Base-by-base conservation (phyloP, 768 basidiomycete species). In the Pleurotus pulmonarius region DNA sequence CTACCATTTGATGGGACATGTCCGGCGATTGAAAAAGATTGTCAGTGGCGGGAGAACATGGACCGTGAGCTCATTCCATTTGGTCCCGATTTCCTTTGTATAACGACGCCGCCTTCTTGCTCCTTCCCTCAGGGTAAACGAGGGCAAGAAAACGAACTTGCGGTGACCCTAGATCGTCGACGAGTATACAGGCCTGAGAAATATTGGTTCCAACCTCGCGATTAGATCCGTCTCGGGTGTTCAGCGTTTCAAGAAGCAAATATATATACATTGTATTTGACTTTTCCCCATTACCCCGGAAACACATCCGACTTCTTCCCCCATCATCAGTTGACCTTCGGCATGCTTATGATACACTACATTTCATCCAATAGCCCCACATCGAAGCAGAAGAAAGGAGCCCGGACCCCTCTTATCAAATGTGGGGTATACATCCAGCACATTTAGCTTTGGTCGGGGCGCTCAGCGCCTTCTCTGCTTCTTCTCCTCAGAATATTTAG, bases 31-130 rank as follows among this genome's bases (percentile, higher is more conserved):
- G 45, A 69, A 66, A 44, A 79, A 72, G 54, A 69, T 87, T 43
- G 70, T 83, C 11, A 77, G 75, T 16, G 78, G 76, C 56, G 73
- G 75, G 15, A 71, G 83, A 39, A 64, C 79, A 9, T 87, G 85
- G 84, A 80, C 71, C 60, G 85, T 84, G 59, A 29, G 49, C 15
- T 25, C 22, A 49, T 8, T 8, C 29, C 29, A 34, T 11, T 3
- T 11, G 9, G 8, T 34, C 11, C 29, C 11, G 26, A 2, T 34
- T 34, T 9, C 9, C 8, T 34, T 34, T 34, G 29, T 34, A 11
- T 34, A 34, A 34, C 29, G 9, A 3, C 29, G 11, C 8, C 29
- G 9, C 29, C 9, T 34, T 34, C 29, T 34, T 34, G 3, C 29
- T 11, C 29, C 29, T 34, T 40, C 8, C 40, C 20, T 22, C 43